A percentile compares a stretch with the other conserved stretches of the same genome.
These are phyloP conservation scores for Penicillium paneum DNA, from an alignment of 2,329 filamentous ascomycete genomes.

Conservation along the genomic window DNA sequence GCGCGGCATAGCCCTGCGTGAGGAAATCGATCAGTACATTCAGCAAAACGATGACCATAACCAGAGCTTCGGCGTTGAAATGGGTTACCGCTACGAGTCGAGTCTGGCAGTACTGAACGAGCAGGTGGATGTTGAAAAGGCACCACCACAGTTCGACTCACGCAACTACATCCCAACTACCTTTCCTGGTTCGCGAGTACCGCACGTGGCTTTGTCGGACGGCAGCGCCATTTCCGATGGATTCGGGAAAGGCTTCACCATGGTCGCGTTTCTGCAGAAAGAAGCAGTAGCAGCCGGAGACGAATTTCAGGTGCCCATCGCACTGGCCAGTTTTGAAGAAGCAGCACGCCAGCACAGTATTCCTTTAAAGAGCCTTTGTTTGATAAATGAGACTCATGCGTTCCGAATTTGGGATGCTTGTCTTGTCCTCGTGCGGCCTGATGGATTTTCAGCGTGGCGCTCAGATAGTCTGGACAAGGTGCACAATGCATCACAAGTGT, in stretches of 20 bases:
- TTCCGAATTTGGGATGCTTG: neutral
- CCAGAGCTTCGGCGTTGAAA: neutral
- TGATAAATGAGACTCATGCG: conserved; percentile 1
- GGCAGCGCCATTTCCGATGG: conserved; percentile 5
- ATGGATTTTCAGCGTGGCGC: conserved; percentile 7
- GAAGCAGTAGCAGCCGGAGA: neutral
- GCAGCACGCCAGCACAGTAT: neutral
- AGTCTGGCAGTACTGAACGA: neutral
- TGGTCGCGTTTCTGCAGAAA: conserved; percentile 6
- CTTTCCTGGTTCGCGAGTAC: conserved; percentile 8
- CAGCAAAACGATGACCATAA: neutral
- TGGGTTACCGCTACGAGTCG: neutral
- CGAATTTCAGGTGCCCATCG: neutral
- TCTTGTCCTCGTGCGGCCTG: conserved; percentile 8
- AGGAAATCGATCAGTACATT: neutral
- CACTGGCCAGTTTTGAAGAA: conserved; percentile 1
- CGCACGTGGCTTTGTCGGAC: conserved; percentile 9
- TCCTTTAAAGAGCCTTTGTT: neutral
- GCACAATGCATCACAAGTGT: neutral
- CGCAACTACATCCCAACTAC: conserved; percentile 7
- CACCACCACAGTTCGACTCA: conserved; percentile 3
- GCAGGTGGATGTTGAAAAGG: neutral
- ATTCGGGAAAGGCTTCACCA: conserved; percentile 6
- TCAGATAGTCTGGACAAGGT: neutral
- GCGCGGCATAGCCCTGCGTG: neutral